Percentiles rank a stretch among this genome's conserved stretches.
Conservation (phyloP, 1,139 yeast species). For the Nematodospora anomalae region DNA sequence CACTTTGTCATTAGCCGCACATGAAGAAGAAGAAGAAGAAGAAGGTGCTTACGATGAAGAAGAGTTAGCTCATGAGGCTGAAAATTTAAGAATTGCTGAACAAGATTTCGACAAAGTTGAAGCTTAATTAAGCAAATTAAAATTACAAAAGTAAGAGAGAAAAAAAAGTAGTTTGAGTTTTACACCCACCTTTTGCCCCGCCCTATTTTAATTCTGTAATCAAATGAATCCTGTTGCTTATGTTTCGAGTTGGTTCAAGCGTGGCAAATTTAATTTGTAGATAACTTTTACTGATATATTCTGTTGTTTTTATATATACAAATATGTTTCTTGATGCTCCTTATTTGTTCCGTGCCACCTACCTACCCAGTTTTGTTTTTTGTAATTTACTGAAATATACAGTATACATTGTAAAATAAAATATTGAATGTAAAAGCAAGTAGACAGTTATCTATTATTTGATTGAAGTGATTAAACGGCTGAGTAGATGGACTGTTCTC, state of each 20-base stretch:
- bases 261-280: no score
- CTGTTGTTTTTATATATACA: not conserved
- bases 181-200: not conserved
- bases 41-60: constrained; percentile 55
- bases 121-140: constrained; percentile 13
- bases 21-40: constrained; percentile 64
- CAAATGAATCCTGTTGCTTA: not conserved
- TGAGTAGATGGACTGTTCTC: no score
- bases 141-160: not conserved
- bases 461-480: no score
- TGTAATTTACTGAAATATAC: not conserved
- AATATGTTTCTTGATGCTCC: not conserved
- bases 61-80: constrained; percentile 56
- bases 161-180: constrained; percentile 3
- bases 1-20: constrained; percentile 73
- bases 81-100: constrained; percentile 56
- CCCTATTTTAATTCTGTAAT: not conserved
- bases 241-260: no score
- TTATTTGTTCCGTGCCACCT: no score
- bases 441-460: no score
- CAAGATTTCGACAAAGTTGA: constrained; percentile 38
- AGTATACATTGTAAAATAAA: no score
- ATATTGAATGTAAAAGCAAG: no score
- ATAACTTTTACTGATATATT: no score
- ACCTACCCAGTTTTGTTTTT: no score